Evolutionary conservation across 2,329 filamentous ascomycete genomes (phyloP), one percentile per base, ranked within the genome.

Genomic region (Penicillium sp.): DNA sequence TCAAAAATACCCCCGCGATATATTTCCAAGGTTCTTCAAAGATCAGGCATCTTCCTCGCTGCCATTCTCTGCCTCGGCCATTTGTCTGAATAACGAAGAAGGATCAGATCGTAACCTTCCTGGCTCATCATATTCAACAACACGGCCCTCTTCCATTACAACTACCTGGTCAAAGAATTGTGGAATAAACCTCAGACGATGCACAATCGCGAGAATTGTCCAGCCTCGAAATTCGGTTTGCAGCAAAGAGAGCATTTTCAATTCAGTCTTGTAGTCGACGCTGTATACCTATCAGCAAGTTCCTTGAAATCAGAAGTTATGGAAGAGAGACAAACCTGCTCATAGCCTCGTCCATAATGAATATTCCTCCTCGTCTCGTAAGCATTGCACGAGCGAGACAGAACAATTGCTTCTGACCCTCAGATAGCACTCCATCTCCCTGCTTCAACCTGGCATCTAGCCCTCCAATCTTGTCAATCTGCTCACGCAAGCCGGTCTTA

Each of bases 331-430:
- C 63, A 63, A 60, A 69, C 67, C 66, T 69, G 67, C 67, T 70
- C 26, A 65, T 68, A 30, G 67, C 65, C 62, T 78, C 76, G 56
- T 78, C 76, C 33, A 78, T 68, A 33, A 78, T 69, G 14, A 78
- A 66, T 55, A 78, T 69, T 23, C 70, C 73, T 45, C 73, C 70
- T 6, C 68, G 64, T 12, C 79, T 71, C 6, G 45, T 55, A 35
- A 88, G 66, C 16, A 87, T 74, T 0, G 83, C 85, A 0, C 84
- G 71, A 0, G 81, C 84, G 1, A 89, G 76, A 60, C 80, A 84
- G 61, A 89, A 85, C 0, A 88, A 74, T 63, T 88, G 85, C 46
- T 79, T 79, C 66, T 88, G 85, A 0, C 86, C 86, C 35, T 80
- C 77, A 5, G 77, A 81, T 8, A 85, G 71, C 50, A 75, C 16